Evolutionary conservation across 257 asterid species (phyloP), one percentile per base, ranked within the genome.

Genomic region (Echium plantagineum): DNA sequence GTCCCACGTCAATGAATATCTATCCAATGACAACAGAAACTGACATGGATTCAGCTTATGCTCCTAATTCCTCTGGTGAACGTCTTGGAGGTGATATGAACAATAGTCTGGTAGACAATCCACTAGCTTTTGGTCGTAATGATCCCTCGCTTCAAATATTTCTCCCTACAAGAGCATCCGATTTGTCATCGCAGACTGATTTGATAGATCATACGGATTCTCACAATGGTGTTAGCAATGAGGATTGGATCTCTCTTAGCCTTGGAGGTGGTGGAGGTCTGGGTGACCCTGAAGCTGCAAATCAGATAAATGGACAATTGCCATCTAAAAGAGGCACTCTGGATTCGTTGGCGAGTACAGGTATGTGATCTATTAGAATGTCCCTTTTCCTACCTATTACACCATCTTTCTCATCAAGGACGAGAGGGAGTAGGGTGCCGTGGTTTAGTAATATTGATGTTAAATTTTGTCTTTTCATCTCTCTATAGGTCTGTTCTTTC

Each of bases 131-230:
- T 70, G 72, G 75, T 71, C 86, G 89, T 63, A 80, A 74, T 56
- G 99, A 93, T 72, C 96, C 86, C n/a, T 76, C 97, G 0, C 96
- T 89, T 66, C 95, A 93, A 66, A 79, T 89, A 82, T 93, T 89
- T 83, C 91, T 93, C 61, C 91, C 99, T 48, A 74, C 99, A 16
- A 83, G 81, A 79, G 89, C 95, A 18, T 78, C 94, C 51, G 85
- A 77, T 72, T 69, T 78, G 67, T 72, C 94, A 15, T 64, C 59
- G 15, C 85, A 80, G 77, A 69, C 77, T 73, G 91, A 78, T 69
- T 30, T 68, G 72, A 68, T 84, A 72, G 84, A 73, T 66, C 82
- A 65, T 62, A 84, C 75, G 28, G 90, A 84, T 49, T 72, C 68
- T 62, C 77, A 93, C 48, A 86, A 89, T 76, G 90, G 91, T 65